Evolutionary conservation across 495 filamentous ascomycete genomes (phyloP).

Genomic region (Podospora pseudoanserina): DNA sequence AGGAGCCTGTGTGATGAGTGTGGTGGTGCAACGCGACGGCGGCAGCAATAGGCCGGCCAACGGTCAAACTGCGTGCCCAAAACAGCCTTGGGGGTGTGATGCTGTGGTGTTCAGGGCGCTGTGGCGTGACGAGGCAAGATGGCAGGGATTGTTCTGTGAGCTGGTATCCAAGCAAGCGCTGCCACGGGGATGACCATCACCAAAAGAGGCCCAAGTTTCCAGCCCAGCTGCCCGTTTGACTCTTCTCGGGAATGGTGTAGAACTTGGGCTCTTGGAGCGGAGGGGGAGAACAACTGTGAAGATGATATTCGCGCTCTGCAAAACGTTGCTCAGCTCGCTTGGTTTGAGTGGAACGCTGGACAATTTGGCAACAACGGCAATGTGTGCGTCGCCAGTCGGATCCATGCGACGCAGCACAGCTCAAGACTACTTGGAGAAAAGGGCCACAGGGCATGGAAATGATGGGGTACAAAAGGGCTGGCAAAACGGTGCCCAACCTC

Average conservation of each 20-base stretch:
- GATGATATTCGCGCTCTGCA: not conserved
- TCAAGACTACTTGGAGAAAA: constrained; percentile 2
- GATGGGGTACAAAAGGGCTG: constrained; percentile 12
- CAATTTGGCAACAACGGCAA: constrained; percentile 1
- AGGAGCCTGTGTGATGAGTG: constrained; percentile 5
- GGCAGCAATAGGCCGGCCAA: constrained; percentile 2
- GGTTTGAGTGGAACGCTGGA: not conserved
- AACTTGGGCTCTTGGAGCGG: not conserved
- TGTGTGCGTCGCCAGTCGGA: not conserved
- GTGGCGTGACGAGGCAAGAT: constrained; percentile 22
- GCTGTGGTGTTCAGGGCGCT: constrained; percentile 10
- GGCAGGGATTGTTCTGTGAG: constrained; percentile 13
- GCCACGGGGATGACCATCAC: constrained; percentile 17
- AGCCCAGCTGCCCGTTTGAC: not conserved
- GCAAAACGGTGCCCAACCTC: constrained; percentile 21
- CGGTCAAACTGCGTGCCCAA: constrained; percentile 10
- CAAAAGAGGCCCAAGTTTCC: not conserved
- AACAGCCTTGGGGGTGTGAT: constrained; percentile 12
- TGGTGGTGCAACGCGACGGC: constrained; percentile 9
- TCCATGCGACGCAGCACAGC: constrained; percentile 5
- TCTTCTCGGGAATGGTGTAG: not conserved
- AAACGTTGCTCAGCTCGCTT: not conserved
- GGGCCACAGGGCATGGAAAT: not conserved
- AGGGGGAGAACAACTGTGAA: not conserved
- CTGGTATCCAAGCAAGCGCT: constrained; percentile 23